Percentiles rank a stretch among this genome's conserved stretches.
phyloP scores from a whole-genome alignment of 257 asterid genomes.

The Solanum habrochaites region DNA sequence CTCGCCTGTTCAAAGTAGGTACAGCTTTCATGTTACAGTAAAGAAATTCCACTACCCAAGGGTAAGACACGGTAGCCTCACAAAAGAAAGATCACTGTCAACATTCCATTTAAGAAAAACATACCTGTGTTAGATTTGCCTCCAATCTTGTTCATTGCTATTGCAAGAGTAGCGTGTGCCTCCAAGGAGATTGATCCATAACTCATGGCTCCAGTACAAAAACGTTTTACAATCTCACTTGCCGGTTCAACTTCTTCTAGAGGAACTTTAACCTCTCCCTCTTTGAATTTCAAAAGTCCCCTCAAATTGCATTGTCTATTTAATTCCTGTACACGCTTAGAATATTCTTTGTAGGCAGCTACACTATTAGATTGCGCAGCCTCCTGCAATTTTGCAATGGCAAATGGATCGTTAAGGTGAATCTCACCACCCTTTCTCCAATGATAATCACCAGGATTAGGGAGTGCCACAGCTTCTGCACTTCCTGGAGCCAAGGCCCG shows the following conservation, averaged over 20 bases:
- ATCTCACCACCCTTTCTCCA: constrained; percentile 99
- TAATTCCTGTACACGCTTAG: constrained; percentile 73
- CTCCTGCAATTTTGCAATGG: constrained; percentile 90
- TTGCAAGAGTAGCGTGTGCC: constrained; percentile 90
- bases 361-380: constrained; percentile 87
- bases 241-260: constrained; percentile 89
- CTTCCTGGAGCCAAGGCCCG: constrained; percentile 82
- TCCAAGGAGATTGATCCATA: constrained; percentile 97
- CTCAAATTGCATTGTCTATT: constrained; percentile 86
- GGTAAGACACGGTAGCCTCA: neutral
- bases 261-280: constrained; percentile 48
- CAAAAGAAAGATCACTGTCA: neutral
- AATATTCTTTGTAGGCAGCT: constrained; percentile 89
- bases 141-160: constrained; percentile 91
- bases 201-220: constrained; percentile 98
- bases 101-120: neutral
- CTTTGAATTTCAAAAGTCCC: constrained; percentile 92
- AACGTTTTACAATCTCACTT: constrained; percentile 87
- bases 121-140: constrained; percentile 96
- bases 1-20: constrained; percentile 49
- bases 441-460: constrained; percentile 96
- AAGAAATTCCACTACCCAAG: neutral
- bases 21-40: neutral
- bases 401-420: constrained; percentile 94
- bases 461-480: constrained; percentile 94